These are phyloP conservation scores for Wickerhamomyces subpelliculosus DNA, from an alignment of 805 yeast genomes.

Conservation along the genomic window DNA sequence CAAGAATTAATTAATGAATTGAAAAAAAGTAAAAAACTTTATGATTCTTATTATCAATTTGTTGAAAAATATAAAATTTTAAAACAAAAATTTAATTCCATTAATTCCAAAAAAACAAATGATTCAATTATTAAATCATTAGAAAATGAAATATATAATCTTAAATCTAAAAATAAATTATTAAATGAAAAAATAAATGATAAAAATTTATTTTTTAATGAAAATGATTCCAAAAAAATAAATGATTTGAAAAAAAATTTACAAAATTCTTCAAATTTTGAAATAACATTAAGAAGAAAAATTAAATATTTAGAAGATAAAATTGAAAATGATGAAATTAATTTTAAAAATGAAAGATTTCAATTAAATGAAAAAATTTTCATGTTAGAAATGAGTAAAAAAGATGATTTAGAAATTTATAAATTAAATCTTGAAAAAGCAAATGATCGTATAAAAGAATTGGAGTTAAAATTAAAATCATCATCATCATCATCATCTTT, in stretches of 20 bases:
- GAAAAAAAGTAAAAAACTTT: constrained; percentile 25
- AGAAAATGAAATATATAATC: constrained; percentile 8
- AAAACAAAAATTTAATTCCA: constrained; percentile 6
- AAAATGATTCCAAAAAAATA: constrained; percentile 10
- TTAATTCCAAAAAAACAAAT: not conserved
- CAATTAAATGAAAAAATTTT: constrained; percentile 20
- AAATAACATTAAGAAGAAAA: constrained; percentile 13
- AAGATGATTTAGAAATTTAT: constrained; percentile 17
- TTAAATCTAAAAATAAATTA: constrained; percentile 9
- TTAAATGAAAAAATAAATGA: constrained; percentile 14
- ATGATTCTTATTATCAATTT: constrained; percentile 27
- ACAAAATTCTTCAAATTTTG: constrained; percentile 9
- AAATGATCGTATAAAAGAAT: constrained; percentile 21
- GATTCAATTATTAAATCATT: constrained; percentile 1
- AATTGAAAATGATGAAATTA: constrained; percentile 14
- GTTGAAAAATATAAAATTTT: constrained; percentile 25
- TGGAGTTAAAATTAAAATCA: not conserved
- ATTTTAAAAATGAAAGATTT: constrained; percentile 23
- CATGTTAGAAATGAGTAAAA: constrained; percentile 17
- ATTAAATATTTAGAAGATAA: constrained; percentile 21
- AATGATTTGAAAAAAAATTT: constrained; percentile 8
- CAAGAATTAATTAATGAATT: constrained; percentile 27
- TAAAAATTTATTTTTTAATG: constrained; percentile 3
- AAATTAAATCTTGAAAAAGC: constrained; percentile 18
- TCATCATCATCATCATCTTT: no score